Percentiles rank a stretch among this genome's conserved stretches.
These are phyloP conservation scores for Haematococcus sp. DNA, from an alignment of 139 green algal species.

Conservation along the genomic window DNA sequence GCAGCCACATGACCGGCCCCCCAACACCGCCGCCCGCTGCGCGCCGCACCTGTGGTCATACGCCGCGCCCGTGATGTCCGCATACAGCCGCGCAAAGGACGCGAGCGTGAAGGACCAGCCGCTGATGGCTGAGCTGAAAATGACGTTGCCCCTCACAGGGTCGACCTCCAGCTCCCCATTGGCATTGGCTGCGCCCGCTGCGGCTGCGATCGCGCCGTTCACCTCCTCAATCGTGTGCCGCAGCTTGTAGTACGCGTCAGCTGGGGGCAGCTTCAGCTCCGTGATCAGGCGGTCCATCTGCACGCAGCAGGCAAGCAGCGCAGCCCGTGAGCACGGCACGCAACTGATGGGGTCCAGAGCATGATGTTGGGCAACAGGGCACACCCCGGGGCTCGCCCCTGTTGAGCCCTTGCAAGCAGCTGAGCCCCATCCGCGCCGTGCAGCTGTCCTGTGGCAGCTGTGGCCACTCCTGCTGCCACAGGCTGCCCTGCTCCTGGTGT, in stretches of 20 bases:
- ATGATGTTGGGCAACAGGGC: too few species aligned
- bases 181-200: slow-evolving; percentile 1
- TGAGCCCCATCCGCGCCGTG: too few species aligned
- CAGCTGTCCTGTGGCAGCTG: too few species aligned
- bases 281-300: slow-evolving; percentile 92
- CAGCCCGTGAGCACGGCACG: too few species aligned
- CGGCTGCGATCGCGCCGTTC: slow-evolving; percentile 39
- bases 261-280: slow-evolving; percentile 96
- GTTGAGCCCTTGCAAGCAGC: too few species aligned
- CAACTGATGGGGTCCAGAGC: too few species aligned
- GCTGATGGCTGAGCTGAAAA: slow-evolving; percentile 70
- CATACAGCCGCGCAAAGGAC: slow-evolving; percentile 87
- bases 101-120: slow-evolving; percentile 94
- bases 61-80: slow-evolving; percentile 44
- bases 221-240: slow-evolving; percentile 96
- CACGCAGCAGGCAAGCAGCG: neutral
- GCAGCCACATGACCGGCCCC: too few species aligned
- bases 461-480: too few species aligned
- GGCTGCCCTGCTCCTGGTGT: too few species aligned
- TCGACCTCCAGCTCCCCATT: slow-evolving; percentile 35
- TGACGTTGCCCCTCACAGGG: slow-evolving; percentile 87
- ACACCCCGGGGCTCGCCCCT: too few species aligned
- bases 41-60: slow-evolving; percentile 46
- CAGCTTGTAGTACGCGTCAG: slow-evolving; percentile 98
- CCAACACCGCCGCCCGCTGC: neutral